Evolutionary conservation across 352 stramenopile species (phyloP).

Genomic region (Thraustotheca clavata): DNA sequence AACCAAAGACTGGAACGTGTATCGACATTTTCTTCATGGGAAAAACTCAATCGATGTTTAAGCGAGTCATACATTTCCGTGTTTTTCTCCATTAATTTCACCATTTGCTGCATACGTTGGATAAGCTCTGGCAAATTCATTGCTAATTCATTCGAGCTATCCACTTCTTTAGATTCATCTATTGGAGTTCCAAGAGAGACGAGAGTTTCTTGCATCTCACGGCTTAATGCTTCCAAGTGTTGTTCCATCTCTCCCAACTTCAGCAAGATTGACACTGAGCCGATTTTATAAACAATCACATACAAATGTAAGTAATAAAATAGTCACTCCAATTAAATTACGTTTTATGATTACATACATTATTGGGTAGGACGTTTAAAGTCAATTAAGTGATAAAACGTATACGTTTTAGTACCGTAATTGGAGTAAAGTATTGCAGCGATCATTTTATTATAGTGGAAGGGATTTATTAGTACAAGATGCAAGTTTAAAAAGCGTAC

Average conservation of each 20-base stretch:
- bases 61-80: conserved; percentile 54
- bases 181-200: not conserved
- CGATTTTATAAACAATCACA: not conserved
- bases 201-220: conserved; percentile 13
- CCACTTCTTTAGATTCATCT: conserved; percentile 22
- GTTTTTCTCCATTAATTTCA: conserved; percentile 57
- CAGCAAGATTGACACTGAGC: not conserved
- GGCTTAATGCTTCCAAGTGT: not conserved
- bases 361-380: too few species aligned
- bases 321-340: too few species aligned
- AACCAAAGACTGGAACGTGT: conserved; percentile 13
- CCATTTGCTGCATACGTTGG: conserved; percentile 46
- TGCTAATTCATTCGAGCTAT: conserved; percentile 38
- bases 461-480: too few species aligned
- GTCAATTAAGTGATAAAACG: too few species aligned
- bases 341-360: too few species aligned
- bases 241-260: not conserved
- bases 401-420: too few species aligned
- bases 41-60: not conserved
- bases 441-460: too few species aligned
- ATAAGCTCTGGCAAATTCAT: conserved; percentile 56
- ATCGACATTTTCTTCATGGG: not conserved
- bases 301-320: too few species aligned
- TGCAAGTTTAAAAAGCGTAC: too few species aligned
- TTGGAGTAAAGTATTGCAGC: too few species aligned